These are phyloP conservation scores for Cyanodermella asteris DNA, from an alignment of 2,329 filamentous ascomycete species.

Conservation along the genomic window DNA sequence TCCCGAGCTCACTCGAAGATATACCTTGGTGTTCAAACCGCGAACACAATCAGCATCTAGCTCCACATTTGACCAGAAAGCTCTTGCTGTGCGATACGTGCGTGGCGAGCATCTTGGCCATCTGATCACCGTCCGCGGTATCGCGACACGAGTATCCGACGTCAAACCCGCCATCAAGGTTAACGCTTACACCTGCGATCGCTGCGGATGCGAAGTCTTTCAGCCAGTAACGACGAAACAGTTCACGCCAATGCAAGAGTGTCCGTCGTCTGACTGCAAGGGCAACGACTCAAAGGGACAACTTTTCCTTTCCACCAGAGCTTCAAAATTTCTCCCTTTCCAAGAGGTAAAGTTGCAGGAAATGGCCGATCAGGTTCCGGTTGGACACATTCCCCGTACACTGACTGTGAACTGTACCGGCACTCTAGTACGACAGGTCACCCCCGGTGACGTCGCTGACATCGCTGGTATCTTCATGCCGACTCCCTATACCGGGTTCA, in stretches of 20 bases:
- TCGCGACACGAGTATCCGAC: slow-evolving; percentile 85
- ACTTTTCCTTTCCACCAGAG: slow-evolving; percentile 80
- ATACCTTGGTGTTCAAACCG: slow-evolving; percentile 92
- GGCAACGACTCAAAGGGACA: slow-evolving; percentile 83
- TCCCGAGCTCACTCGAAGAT: slow-evolving; percentile 73
- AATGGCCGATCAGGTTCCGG: slow-evolving; percentile 96
- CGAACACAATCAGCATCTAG: slow-evolving; percentile 49
- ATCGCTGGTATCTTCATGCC: slow-evolving; percentile 89
- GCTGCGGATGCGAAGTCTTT: slow-evolving; percentile 92
- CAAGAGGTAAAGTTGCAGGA: slow-evolving; percentile 98
- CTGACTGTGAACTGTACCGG: slow-evolving; percentile 81
- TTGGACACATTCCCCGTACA: slow-evolving; percentile 86
- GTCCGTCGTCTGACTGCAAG: slow-evolving; percentile 75
- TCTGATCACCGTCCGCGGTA: slow-evolving; percentile 84
- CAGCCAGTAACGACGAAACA: slow-evolving; percentile 83
- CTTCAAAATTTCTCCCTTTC: slow-evolving; percentile 91
- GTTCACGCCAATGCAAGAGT: slow-evolving; percentile 68
- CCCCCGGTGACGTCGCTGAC: slow-evolving; percentile 84
- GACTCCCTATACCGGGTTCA: slow-evolving; percentile 96
- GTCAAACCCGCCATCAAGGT: slow-evolving; percentile 96
- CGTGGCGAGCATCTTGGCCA: slow-evolving; percentile 80
- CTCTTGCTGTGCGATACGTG: slow-evolving; percentile 78
- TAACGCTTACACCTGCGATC: slow-evolving; percentile 92
- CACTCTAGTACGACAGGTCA: slow-evolving; percentile 64
- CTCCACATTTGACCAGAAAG: slow-evolving; percentile 34